A percentile compares a stretch with the other conserved stretches of the same genome.
Evolutionary conservation across 2,329 filamentous ascomycete species (phyloP).

Genomic region (Aspergillus vadensis): DNA sequence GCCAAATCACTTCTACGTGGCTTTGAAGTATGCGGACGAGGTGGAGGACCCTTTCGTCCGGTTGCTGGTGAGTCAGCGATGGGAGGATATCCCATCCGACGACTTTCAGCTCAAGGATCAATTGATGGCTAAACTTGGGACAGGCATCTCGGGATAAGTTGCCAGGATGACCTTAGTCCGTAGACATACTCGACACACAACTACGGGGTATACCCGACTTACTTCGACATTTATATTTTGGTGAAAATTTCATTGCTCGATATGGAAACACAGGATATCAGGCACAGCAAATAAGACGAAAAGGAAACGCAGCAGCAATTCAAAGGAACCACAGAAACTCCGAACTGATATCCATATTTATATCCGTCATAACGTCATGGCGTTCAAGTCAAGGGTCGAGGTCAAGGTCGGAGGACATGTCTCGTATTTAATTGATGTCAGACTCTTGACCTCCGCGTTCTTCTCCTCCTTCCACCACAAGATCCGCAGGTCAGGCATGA

Average conservation of each 20-base stretch:
- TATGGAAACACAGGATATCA: not conserved
- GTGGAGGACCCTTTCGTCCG: conserved; percentile 38
- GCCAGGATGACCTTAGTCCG: too few relatives aligned
- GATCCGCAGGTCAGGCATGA: conserved; percentile 59
- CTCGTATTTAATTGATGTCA: not conserved
- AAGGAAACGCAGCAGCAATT: too few relatives aligned
- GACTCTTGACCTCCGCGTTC: conserved; percentile 24
- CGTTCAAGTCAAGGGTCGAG: not conserved
- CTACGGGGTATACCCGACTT: not conserved
- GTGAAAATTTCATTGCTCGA: too few relatives aligned
- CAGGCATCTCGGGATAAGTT: not conserved
- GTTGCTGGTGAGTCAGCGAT: conserved; percentile 35
- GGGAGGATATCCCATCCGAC: conserved; percentile 32
- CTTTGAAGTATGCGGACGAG: conserved; percentile 31
- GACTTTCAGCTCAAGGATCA: conserved; percentile 27
- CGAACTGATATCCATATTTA: not conserved
- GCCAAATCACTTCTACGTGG: conserved; percentile 34
- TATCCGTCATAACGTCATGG: conserved; percentile 14
- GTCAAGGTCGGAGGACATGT: not conserved
- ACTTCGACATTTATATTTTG: not conserved
- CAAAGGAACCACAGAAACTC: too few relatives aligned
- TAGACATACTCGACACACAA: not conserved
- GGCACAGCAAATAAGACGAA: too few relatives aligned
- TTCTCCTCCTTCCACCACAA: conserved; percentile 32
- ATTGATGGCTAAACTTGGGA: conserved; percentile 25